Evolutionary conservation across 2,329 filamentous ascomycete species (phyloP).

Genomic region (Monilinia laxa): DNA sequence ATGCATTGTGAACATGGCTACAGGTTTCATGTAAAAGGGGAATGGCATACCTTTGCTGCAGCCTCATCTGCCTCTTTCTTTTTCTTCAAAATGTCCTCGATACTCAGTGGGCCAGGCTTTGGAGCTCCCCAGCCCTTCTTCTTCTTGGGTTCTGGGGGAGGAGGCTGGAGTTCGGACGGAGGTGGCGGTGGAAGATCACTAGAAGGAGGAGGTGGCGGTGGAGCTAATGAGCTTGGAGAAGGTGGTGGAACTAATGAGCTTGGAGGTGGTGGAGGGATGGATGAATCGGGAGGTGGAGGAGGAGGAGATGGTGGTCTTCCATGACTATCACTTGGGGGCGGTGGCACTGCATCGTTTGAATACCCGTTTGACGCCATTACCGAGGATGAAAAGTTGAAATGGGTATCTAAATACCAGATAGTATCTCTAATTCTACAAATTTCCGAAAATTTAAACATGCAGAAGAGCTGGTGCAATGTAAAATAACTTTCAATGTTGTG

Average conservation of each 20-base stretch:
- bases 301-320: constrained; percentile 37
- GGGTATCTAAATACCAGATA: neutral
- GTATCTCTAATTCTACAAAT: neutral
- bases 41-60: constrained; percentile 63
- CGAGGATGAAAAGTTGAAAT: neutral
- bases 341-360: constrained; percentile 29
- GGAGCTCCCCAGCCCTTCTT: constrained; percentile 53
- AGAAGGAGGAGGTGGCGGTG: constrained; percentile 37
- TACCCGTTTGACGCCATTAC: constrained; percentile 29
- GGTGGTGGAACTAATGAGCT: constrained; percentile 37
- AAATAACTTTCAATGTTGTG: constrained; percentile 10
- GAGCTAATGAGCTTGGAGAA: constrained; percentile 39
- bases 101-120: constrained; percentile 61
- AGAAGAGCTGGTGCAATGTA: constrained; percentile 15
- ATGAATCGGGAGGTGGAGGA: constrained; percentile 44
- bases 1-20: constrained; percentile 37
- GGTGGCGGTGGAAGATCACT: constrained; percentile 41
- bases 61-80: constrained; percentile 85
- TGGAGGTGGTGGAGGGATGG: constrained; percentile 45
- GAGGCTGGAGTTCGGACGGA: constrained; percentile 43
- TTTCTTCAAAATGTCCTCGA: constrained; percentile 81
- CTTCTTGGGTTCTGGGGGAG: constrained; percentile 51
- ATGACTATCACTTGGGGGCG: constrained; percentile 32
- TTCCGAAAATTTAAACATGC: neutral
- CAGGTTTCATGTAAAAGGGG: constrained; percentile 23